Base-by-base conservation (phyloP, 2,329 filamentous ascomycete genomes). In the Ophiostoma piceae region DNA sequence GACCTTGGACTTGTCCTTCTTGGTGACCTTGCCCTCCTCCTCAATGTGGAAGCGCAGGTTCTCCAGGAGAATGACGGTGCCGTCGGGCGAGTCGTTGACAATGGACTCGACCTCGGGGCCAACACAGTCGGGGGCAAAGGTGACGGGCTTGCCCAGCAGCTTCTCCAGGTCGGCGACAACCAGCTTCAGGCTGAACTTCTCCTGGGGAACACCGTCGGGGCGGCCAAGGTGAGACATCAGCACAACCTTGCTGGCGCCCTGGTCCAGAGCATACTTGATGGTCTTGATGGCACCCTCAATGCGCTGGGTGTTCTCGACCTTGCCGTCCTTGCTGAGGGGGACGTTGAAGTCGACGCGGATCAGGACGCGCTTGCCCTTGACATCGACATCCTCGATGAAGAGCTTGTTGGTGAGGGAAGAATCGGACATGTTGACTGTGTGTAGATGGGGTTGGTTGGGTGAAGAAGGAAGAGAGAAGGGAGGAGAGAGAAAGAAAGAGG, bases 271-370 rank as follows among this genome's bases (percentile, higher is more conserved):
- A 81, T 97, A 90, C 84, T 96, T 96, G 86, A 97, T 97, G 77
- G 94, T 96, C 77, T 93, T 93, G 74, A 97, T 84, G 77, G 95
- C 95, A 78, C 95, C 96, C 77, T 92, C 94, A 78, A 99, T 99
- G 81, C 95, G 94, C 85, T 99, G 95, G 83, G 90, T 92, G 88
- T 99, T 99, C 81, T 95, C 98, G 81, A 99, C 88, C 70, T 96
- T 94, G 84, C 93, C 96, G 79, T 95, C 85, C 75, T 85, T 87
- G 79, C 99, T 93, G 78, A 99, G 92, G 74, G 95, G 95, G 71
- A 99, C 96, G 83, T 99, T 99, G 90, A 99, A 99, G 88, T 99
- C 95, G 81, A 99, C 95, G 79, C 95, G 91, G 81, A 99, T 97
- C 77, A 99, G 87, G 82, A 98, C 95, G 77, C 94, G 89, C 89